Base-by-base conservation (phyloP, 129 eudicot genomes). In the Saussurea involucrata region DNA sequence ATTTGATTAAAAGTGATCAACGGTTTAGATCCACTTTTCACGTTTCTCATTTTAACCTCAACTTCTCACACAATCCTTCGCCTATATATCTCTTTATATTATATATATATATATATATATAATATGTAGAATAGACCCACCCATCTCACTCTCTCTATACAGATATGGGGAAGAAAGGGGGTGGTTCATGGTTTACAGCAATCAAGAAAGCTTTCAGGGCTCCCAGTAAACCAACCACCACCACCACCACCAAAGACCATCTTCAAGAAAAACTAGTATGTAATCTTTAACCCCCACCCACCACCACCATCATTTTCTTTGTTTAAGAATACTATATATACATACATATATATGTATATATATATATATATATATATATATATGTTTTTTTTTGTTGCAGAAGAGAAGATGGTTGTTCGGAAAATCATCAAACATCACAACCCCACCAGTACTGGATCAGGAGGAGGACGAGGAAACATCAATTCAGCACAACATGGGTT, bases 121-220 rank as follows among this genome's bases (percentile, higher is more conserved):
- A 6, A 8, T 8, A 37, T n/a, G n/a, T n/a, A n/a, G n/a, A 6
- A 37, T 13, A 8, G 12, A 37, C 44, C 8, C 12, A 37, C 34
- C 8, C 8, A 37, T 1, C 44, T 8, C 8, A 8, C 13, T 40
- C 49, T 40, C 15, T 40, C 4, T 40, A 21, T 49, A 42, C n/a
- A 1, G n/a, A 13, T 42, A 87, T 87, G 92, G 96, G 88, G 10
- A 89, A 89, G 78, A 81, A 75, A 25, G 86, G 85, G 75, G 76
- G 82, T 40, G 75, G 57, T 46, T 86, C 95, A 18, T 90, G 96
- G 96, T 60, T 90, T 33, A 83, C 88, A 3, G 90, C 85, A 29
- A 85, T 90, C 12, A 90, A 90, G 68, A 85, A 81, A 78, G 96
- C 90, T n/a, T 85, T 90, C 78, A 66, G 88, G 66, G 85, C 96